These are phyloP conservation scores for Sclerotinia borealis DNA, from an alignment of 2,329 filamentous ascomycete genomes.

Conservation along the genomic window DNA sequence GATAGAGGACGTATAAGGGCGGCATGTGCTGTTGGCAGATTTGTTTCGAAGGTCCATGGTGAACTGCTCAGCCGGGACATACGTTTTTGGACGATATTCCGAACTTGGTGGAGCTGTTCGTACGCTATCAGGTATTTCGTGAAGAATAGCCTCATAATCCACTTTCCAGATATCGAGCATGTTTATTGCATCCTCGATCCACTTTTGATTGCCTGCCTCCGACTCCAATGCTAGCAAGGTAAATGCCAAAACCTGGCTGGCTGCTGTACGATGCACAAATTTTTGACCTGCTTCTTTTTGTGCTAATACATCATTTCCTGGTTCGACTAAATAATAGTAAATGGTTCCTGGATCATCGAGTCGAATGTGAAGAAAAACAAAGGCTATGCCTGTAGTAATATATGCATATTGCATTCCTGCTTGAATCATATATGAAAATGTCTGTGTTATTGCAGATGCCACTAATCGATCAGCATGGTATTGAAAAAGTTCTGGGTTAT, in stretches of 20 bases:
- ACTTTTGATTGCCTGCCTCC: background rate
- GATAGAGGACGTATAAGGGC: background rate
- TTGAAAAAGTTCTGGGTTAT: background rate
- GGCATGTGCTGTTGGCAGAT: background rate
- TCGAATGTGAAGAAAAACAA: background rate
- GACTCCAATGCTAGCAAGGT: constrained; percentile 1
- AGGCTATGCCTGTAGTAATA: constrained; percentile 1
- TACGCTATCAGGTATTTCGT: background rate
- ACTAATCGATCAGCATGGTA: background rate
- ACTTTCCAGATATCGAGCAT: background rate
- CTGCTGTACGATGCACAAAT: background rate
- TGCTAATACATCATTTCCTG: background rate
- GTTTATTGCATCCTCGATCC: background rate
- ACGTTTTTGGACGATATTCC: background rate
- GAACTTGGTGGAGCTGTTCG: background rate
- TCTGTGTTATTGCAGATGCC: background rate
- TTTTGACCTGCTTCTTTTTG: background rate
- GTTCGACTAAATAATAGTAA: background rate
- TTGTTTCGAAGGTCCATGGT: background rate
- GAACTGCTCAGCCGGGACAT: background rate
- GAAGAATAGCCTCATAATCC: background rate
- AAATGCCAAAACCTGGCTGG: constrained; percentile 1
- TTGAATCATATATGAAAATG: constrained; percentile 7
- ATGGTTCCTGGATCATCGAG: background rate
- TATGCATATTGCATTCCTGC: background rate